These are phyloP conservation scores for Daldinia vernicosa DNA, from an alignment of 495 filamentous ascomycete genomes.

Conservation along the genomic window DNA sequence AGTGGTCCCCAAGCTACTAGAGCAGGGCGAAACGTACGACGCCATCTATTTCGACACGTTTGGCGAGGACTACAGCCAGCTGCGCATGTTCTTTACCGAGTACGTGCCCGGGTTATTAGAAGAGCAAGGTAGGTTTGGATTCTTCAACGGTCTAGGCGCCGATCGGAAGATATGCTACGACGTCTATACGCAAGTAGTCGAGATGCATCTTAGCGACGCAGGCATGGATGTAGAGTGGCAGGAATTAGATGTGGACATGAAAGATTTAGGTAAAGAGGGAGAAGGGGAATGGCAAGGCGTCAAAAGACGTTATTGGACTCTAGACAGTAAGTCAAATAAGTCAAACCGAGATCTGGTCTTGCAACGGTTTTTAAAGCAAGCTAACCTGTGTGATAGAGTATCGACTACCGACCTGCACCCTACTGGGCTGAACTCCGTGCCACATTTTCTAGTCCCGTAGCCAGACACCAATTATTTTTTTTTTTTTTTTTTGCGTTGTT, in stretches of 20 bases:
- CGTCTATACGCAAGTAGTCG: slow-evolving; percentile 90
- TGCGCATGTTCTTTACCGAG: slow-evolving; percentile 89
- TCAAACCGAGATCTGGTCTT: slow-evolving; percentile 18
- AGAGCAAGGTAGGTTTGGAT: slow-evolving; percentile 78
- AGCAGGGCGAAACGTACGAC: slow-evolving; percentile 78
- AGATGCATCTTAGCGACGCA: slow-evolving; percentile 90
- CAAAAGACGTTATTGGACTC: slow-evolving; percentile 84
- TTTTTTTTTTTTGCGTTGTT: slow-evolving; percentile 19
- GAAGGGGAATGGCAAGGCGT: slow-evolving; percentile 85
- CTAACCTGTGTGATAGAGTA: slow-evolving; percentile 52
- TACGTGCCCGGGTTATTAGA: slow-evolving; percentile 81
- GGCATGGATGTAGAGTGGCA: slow-evolving; percentile 92
- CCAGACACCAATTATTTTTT: slow-evolving; percentile 33
- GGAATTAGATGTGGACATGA: slow-evolving; percentile 74
- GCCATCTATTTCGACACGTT: slow-evolving; percentile 99
- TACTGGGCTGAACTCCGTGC: slow-evolving; percentile 60
- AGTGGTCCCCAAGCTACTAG: slow-evolving; percentile 73
- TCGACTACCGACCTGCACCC: slow-evolving; percentile 63
- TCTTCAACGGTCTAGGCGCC: slow-evolving; percentile 95
- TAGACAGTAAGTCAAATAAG: slow-evolving; percentile 67
- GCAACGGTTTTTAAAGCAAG: slow-evolving; percentile 8
- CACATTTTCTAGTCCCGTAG: slow-evolving; percentile 37
- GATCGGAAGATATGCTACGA: slow-evolving; percentile 94
- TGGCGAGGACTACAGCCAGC: slow-evolving; percentile 86
- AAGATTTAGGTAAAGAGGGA: slow-evolving; percentile 57